Evolutionary conservation across 257 asterid species (phyloP), one percentile per base, ranked within the genome.

Genomic region (Primulina tabacum): DNA sequence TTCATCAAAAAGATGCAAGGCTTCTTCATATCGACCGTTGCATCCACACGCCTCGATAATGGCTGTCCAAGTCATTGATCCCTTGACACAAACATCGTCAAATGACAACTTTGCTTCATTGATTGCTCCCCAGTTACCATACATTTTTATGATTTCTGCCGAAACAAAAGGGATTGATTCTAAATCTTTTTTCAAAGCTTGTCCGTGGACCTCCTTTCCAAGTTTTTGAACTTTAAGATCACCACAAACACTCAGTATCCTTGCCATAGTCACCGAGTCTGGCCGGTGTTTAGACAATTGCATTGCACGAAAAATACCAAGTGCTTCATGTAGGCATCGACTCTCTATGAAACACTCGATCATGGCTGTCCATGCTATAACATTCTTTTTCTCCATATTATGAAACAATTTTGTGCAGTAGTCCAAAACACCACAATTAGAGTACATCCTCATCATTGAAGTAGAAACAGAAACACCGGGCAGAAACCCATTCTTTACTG

Each of bases 321-420:
- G 75, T 38, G 96, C 97, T 73, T 90, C 79, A 0, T 78, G 64
- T 14, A 80, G 79, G 78, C 76, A 58, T 26, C 64, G 80, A 57
- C 81, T 62, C 50, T 81, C 95, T 34, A 90, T 82, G 53, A 78
- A 87, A 34, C 96, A 85, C 60, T 91, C 96, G 32, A 94, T 89
- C 97, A 91, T 89, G 69, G 97, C 92, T 4, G 99, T 94, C 97
- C 99, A 94, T 0, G 95, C 66, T 70, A 85, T 86, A 64, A 94
- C 96, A 61, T 85, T 94, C 86, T 79, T 85, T 26, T 74, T 82
- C 83, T 84, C 94, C 89, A 85, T 84, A 17, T 59, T 68, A 60
- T 78, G 74, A 60, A 94, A 94, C 59, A 89, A 77, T 72, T 85
- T 83, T n/a, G 57, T 60, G 34, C 88, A 83, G 67, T 91, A 91